Evolutionary conservation across 495 filamentous ascomycete species (phyloP).

Genomic region (Chaetomidium leptoderma): DNA sequence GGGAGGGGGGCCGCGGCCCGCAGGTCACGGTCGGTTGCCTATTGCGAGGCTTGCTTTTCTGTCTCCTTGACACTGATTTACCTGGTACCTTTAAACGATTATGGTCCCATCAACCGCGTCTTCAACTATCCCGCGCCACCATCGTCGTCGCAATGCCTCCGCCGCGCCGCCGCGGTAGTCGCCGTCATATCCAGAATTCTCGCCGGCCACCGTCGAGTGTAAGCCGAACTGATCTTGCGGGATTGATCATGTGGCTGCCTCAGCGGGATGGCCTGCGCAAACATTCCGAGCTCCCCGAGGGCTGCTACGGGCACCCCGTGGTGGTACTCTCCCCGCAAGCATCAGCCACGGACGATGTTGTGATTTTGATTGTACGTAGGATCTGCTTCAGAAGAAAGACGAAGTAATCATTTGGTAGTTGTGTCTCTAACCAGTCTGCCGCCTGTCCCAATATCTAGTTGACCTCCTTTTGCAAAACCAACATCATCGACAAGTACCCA

Average conservation of each 20-base stretch:
- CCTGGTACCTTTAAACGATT: too few species aligned
- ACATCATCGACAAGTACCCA: not conserved
- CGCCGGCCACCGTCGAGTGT: not conserved
- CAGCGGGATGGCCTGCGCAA: not conserved
- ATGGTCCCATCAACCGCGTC: too few species aligned
- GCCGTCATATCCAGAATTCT: not conserved
- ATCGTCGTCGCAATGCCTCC: too few species aligned
- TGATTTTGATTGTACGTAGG: not conserved
- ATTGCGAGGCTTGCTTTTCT: too few species aligned
- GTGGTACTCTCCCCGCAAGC: not conserved
- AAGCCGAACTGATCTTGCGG: not conserved
- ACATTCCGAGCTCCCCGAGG: not conserved
- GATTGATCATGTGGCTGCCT: constrained; percentile 1
- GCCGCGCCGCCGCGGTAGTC: not conserved
- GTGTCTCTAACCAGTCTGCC: not conserved
- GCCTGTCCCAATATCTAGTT: not conserved
- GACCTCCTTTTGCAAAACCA: not conserved
- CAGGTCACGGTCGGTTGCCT: too few species aligned
- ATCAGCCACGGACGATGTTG: not conserved
- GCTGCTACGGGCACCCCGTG: not conserved
- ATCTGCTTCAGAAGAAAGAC: too few species aligned
- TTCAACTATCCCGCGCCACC: too few species aligned
- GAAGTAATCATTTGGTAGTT: not conserved
- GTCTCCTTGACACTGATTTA: too few species aligned
- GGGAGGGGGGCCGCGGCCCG: too few species aligned